Evolutionary conservation across 352 stramenopile genomes (phyloP).

Genomic region (Pythium rhizo-oryzae): DNA sequence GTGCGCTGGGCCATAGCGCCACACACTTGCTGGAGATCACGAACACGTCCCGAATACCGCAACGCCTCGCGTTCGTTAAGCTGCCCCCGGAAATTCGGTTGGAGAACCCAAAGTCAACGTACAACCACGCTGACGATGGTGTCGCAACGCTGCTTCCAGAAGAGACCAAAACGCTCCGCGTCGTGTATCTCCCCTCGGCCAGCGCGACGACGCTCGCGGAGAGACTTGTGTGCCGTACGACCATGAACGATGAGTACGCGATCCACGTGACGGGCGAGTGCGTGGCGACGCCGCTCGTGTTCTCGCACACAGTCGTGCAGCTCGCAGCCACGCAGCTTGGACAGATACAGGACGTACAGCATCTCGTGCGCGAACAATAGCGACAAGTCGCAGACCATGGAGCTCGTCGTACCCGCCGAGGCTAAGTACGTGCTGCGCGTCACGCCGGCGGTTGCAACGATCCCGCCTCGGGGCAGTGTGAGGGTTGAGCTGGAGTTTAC

Average conservation of each 20-base stretch:
- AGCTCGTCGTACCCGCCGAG: conserved; percentile 46
- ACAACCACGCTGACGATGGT: conserved; percentile 46
- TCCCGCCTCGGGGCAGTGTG: conserved; percentile 44
- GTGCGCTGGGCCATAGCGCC: conserved; percentile 53
- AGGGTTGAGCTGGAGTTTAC: conserved; percentile 87
- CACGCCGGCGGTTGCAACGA: conserved; percentile 60
- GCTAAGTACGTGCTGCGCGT: conserved; percentile 45
- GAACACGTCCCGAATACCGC: conserved; percentile 54
- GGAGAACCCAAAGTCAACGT: conserved; percentile 16
- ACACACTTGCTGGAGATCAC: conserved; percentile 38
- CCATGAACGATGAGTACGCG: conserved; percentile 47
- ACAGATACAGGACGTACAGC: conserved; percentile 41
- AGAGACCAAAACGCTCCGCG: conserved; percentile 34
- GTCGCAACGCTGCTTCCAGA: conserved; percentile 58
- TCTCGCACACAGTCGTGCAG: conserved; percentile 52
- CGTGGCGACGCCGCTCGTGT: conserved; percentile 43
- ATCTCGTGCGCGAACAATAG: conserved; percentile 51
- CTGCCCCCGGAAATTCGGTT: conserved; percentile 49
- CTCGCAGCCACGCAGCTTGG: conserved; percentile 45
- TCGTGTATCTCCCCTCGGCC: conserved; percentile 55
- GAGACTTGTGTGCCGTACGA: conserved; percentile 45
- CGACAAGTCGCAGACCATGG: conserved; percentile 37
- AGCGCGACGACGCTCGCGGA: conserved; percentile 39
- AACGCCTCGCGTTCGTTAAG: conserved; percentile 73
- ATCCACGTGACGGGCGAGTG: conserved; percentile 44